Evolutionary conservation across 306 rosid species (phyloP), one percentile per base, ranked within the genome.

Genomic region (Quercus mongolica): DNA sequence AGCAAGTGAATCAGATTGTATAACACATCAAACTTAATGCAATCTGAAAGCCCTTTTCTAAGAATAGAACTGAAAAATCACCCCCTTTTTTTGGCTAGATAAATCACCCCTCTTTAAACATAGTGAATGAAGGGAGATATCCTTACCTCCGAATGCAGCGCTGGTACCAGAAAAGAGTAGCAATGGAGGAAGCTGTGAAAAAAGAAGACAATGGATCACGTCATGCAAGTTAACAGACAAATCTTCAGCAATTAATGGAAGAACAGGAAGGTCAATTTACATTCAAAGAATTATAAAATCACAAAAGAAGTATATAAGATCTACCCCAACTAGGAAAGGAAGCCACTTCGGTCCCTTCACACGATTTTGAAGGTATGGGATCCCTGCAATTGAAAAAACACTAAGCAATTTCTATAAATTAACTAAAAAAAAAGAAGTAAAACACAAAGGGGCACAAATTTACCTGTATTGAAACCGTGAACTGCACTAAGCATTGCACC

Each of bases 291-390:
- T 56, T 49, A 51, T 69, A 20, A 73, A 78, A 76, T 15, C 17
- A 80, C 35, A 74, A 5, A 71, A 67, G 69, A 79, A 64, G 58
- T 20, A 74, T 38, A 58, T 33, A 75, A 74, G 49, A 79, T 19
- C 33, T 84, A 91, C 97, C 99, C 97, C 99, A 49, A 86, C 94
- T 28, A 88, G 76, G 69, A 93, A 91, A 82, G 99, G 99, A 82
- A 95, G 91, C 99, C 99, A 95, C 90, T 88, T 95, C 49, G 99
- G 97, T 83, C 99, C 98, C 90, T 91, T 92, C 44, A 95, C 75
- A 68, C 82, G 88, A 72, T 76, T 89, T 83, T 93, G 97, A 78
- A 95, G 92, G 87, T 86, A 88, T 1, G 96, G 99, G 49, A 93
- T 85, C 56, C 99, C 98, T 95, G 81, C 77, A 89, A 82, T 79